Base-by-base conservation (phyloP, 169 alveolate species). In the Eimeria tenella region DNA sequence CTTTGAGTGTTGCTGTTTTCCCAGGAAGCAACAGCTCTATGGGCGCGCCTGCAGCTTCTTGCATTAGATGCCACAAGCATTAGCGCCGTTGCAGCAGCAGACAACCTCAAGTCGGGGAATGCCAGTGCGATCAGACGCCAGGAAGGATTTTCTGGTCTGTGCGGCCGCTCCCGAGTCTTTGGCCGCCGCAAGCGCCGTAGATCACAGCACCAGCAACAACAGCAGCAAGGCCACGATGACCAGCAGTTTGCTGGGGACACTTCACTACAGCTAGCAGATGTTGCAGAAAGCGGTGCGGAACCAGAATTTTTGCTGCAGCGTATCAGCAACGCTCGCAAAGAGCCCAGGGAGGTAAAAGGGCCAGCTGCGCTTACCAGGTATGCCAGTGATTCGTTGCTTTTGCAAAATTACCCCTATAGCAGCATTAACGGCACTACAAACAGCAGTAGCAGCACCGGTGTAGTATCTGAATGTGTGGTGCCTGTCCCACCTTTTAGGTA, bases 141-240 rank as follows among this genome's bases (percentile, higher is more conserved):
- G 23, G 86, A 75, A 19, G 10, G 56, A 11, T 5, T 52, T 17
- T 49, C 86, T 13, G 25, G 10, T 2, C 42, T 75, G 42, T 75
- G 0, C 31, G 86, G 86, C 65, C 86, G 63, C 60, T 42, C 86
- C 65, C 86, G 86, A 4, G 21, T 11, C 86, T 42, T 75, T 75
- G 86, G 86, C 31, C 86, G 63, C 65, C 86, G 86, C 86, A 75
- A 75, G 19, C 86, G 86, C 65, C 86, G 86, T 21, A 75, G 25
- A 62, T 62, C 55, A n/a, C 86, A 42, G 86, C 86, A 42, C 25
- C 60, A 68, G 84, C 84, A 74, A 55, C 84, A 49, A 31, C 86
- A 75, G 86, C 55, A 42, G 82, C 58, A 23, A 73, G 53, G 53
- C 7, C 56, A 73, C 17, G 55, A 42, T 25, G 19, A 23, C 55